Evolutionary conservation across 495 filamentous ascomycete genomes (phyloP).

Genomic region (Patellaria atrata): DNA sequence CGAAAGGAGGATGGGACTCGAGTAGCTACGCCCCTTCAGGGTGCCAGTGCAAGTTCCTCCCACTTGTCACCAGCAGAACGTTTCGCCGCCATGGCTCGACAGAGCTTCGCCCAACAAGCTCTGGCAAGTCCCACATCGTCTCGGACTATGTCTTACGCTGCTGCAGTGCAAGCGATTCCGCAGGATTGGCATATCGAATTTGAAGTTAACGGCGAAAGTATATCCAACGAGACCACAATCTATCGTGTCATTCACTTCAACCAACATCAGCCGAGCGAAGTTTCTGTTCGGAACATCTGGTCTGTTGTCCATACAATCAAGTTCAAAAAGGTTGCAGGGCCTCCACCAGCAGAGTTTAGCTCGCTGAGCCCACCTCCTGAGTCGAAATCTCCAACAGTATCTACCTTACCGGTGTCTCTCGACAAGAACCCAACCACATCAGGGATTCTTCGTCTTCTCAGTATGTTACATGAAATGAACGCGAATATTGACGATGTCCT

Average conservation of each 20-base stretch:
- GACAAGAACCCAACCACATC: slow-evolving; percentile 70
- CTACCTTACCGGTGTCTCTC: slow-evolving; percentile 65
- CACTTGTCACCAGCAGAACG: slow-evolving; percentile 24
- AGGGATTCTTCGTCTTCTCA: slow-evolving; percentile 75
- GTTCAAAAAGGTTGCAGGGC: slow-evolving; percentile 73
- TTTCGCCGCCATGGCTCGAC: slow-evolving; percentile 30
- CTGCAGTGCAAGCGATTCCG: slow-evolving; percentile 61
- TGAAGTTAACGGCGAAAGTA: slow-evolving; percentile 66
- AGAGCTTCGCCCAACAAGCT: slow-evolving; percentile 19
- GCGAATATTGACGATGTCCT: slow-evolving; percentile 92
- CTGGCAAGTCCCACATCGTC: slow-evolving; percentile 30
- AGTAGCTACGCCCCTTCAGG: slow-evolving; percentile 71
- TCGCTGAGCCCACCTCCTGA: slow-evolving; percentile 44
- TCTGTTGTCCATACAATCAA: slow-evolving; percentile 80
- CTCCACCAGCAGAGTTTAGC: slow-evolving; percentile 67
- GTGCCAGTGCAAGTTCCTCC: slow-evolving; percentile 33
- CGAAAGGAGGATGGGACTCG: slow-evolving; percentile 89
- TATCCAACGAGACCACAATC: slow-evolving; percentile 86
- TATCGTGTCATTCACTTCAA: slow-evolving; percentile 85
- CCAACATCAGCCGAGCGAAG: slow-evolving; percentile 48
- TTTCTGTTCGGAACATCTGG: slow-evolving; percentile 66
- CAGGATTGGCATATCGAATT: slow-evolving; percentile 99
- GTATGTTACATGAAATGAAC: slow-evolving; percentile 87
- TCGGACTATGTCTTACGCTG: slow-evolving; percentile 60
- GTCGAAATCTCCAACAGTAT: slow-evolving; percentile 31